Percentiles rank a stretch among this genome's conserved stretches.
Conservation (phyloP, 1,139 yeast species). For the Hyphopichia pseudoburtonii region DNA sequence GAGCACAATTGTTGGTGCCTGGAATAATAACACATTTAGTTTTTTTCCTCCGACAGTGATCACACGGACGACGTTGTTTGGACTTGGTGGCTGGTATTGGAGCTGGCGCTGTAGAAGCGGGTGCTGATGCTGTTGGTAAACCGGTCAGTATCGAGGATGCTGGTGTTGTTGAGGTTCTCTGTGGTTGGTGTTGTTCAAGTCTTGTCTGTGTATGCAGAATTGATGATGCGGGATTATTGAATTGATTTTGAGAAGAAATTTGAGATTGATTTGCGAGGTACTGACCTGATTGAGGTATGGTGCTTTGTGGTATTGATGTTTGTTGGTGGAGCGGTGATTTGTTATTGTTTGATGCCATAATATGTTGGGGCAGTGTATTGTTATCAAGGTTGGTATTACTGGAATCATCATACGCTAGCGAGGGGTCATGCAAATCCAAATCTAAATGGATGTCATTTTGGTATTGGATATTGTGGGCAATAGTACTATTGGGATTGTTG, state of each 20-base stretch:
- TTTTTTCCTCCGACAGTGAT: conserved; percentile 66
- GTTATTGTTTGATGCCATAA: no score
- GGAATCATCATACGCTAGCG: conserved; percentile 5
- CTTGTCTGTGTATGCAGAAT: not conserved
- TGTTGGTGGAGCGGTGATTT: no score
- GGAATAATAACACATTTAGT: conserved; percentile 65
- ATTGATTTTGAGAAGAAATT: no score
- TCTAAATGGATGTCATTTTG: conserved; percentile 25
- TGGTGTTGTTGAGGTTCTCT: no score
- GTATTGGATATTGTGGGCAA: conserved; percentile 33
- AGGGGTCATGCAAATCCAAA: not conserved
- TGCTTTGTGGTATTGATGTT: not conserved
- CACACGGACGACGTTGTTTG: conserved; percentile 55
- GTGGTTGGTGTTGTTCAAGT: no score
- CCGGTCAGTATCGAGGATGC: no score
- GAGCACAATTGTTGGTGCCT: conserved; percentile 58
- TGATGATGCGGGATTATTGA: not conserved
- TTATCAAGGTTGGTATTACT: conserved; percentile 1
- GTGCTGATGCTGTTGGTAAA: no score
- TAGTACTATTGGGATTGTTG: conserved; percentile 18
- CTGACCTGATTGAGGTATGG: no score
- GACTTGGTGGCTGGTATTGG: conserved; percentile 10
- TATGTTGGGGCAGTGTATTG: no score
- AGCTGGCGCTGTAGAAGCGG: conserved; percentile 9
- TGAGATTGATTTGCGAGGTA: no score